Conservation (phyloP, 441 rosid species). For the Brassica balearica region DNA sequence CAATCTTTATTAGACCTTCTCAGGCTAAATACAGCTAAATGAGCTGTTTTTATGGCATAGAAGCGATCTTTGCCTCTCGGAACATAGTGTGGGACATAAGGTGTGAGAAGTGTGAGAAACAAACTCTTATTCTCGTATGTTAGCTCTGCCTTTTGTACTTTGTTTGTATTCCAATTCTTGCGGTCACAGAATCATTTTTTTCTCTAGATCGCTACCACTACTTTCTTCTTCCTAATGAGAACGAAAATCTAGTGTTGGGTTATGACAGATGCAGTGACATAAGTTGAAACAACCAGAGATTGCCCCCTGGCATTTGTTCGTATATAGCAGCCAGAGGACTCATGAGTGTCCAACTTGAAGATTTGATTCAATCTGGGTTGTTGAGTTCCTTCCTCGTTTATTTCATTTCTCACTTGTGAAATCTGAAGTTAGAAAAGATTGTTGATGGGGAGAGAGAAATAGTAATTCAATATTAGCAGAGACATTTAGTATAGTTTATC, state of each 20-base stretch:
- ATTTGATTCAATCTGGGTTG: not conserved
- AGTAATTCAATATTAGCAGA: slow-evolving; percentile 8
- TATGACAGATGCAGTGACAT: slow-evolving; percentile 12
- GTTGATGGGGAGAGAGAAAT: not conserved
- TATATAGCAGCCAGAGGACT: not conserved
- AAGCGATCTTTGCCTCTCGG: not conserved
- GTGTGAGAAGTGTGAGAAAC: slow-evolving; percentile 7
- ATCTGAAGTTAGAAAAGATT: not conserved
- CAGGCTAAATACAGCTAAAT: slow-evolving; percentile 10
- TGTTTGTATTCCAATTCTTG: not conserved
- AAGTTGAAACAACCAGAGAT: not conserved
- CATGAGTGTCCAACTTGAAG: not conserved
- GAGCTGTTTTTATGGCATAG: not conserved
- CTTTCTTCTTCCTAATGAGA: not conserved
- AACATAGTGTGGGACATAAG: slow-evolving; percentile 8
- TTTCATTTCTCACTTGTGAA: too few species aligned
- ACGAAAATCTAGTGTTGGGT: not conserved
- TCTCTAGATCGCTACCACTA: not conserved
- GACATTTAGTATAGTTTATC: slow-evolving; percentile 27
- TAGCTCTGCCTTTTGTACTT: slow-evolving; percentile 4
- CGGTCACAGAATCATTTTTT: slow-evolving; percentile 1
- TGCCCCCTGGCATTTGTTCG: not conserved
- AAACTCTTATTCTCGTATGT: slow-evolving; percentile 16
- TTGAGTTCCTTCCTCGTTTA: not conserved
- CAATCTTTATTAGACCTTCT: not conserved